phyloP scores from a whole-genome alignment of 2,329 filamentous ascomycete genomes.

The Scedosporium aurantiacum region DNA sequence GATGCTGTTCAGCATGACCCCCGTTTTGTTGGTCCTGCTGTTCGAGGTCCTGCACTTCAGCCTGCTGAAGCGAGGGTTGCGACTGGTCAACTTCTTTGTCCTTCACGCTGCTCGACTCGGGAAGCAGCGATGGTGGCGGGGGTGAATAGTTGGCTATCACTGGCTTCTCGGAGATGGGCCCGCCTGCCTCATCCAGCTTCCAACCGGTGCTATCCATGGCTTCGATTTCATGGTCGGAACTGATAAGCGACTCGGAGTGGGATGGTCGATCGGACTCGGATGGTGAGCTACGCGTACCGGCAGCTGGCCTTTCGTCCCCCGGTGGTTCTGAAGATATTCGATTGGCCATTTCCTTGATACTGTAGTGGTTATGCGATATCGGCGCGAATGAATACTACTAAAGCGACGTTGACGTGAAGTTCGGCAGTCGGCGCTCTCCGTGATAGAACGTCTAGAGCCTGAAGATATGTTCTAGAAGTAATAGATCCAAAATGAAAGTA shows the following conservation, averaged over 20 bases:
- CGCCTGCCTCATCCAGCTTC: background rate
- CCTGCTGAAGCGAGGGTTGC: background rate
- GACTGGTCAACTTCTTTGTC: background rate
- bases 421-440: background rate
- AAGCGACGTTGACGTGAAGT: background rate
- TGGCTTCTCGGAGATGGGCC: background rate
- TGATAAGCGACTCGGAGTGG: background rate
- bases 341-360: background rate
- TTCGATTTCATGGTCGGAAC: background rate
- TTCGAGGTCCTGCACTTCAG: background rate
- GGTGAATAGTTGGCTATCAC: background rate
- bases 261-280: background rate
- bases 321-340: background rate
- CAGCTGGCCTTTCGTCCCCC: background rate
- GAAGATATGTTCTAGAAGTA: background rate
- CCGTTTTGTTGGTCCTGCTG: background rate
- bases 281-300: background rate
- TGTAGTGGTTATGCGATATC: background rate
- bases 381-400: background rate
- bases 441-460: background rate
- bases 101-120: background rate
- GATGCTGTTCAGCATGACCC: background rate
- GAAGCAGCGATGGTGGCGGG: background rate
- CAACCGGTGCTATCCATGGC: background rate
- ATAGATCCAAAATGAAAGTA: no score